phyloP scores from a whole-genome alignment of 1,284 basidiomycete species.

The Ganoderma lingzhi region DNA sequence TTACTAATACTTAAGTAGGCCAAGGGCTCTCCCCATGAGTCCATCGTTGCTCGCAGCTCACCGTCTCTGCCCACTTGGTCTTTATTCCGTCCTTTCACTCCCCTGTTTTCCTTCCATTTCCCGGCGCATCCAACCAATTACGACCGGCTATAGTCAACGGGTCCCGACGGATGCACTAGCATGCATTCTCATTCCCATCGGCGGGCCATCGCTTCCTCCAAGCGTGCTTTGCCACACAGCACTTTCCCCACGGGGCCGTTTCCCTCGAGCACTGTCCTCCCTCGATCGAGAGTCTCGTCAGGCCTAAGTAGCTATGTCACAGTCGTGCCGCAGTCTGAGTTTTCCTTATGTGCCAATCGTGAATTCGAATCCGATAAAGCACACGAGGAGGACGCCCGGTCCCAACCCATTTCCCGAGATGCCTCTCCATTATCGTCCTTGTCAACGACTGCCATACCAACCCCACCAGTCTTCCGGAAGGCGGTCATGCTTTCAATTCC shows the following conservation, averaged over 20 bases:
- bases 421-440: background rate
- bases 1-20: too few relatives aligned
- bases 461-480: background rate
- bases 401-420: background rate
- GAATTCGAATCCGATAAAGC: background rate
- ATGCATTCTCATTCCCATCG: background rate
- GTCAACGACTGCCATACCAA: background rate
- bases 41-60: background rate
- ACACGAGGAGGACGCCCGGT: background rate
- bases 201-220: background rate
- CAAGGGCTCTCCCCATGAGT: too few relatives aligned
- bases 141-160: background rate
- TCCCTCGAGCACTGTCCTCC: background rate
- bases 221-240: background rate
- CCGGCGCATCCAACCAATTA: background rate
- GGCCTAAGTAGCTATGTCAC: background rate
- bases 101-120: background rate
- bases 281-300: background rate
- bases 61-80: background rate
- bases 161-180: background rate
- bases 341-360: background rate
- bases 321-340: background rate
- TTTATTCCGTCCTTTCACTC: background rate
- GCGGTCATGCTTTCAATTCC: background rate
- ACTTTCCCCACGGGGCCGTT: slow-evolving; percentile 4